phyloP scores from a whole-genome alignment of 2,329 filamentous ascomycete species.

The Calonectria ilicicola region DNA sequence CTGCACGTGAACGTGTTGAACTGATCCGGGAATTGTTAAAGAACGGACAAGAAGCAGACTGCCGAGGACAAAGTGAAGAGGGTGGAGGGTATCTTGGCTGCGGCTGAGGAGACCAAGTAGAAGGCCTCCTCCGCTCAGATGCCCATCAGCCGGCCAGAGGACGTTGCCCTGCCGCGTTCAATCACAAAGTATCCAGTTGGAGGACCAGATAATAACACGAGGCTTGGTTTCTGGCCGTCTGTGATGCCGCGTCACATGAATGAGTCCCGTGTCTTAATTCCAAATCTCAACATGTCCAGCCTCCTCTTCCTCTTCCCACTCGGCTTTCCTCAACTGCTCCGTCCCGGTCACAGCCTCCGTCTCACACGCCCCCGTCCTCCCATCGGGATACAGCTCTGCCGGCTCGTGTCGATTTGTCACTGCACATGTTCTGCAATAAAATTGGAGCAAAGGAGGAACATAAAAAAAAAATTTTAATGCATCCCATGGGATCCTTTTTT shows the following conservation, averaged over 20 bases:
- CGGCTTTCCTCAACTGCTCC: background rate
- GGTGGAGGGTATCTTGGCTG: conserved; percentile 63
- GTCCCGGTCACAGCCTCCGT: conserved; percentile 2
- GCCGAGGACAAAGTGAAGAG: conserved; percentile 83
- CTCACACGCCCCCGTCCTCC: conserved; percentile 10
- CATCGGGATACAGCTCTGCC: background rate
- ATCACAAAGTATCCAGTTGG: conserved; percentile 6
- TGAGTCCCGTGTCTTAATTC: background rate
- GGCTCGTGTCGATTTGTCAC: background rate
- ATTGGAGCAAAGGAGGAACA: background rate
- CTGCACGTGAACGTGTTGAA: no score
- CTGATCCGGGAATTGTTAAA: conserved; percentile 45
- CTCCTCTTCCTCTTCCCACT: background rate
- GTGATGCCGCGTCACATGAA: background rate
- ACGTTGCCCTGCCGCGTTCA: no score
- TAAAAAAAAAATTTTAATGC: background rate
- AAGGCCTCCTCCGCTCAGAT: no score
- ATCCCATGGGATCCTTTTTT: background rate
- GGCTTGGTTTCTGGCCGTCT: background rate
- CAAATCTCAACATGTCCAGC: background rate
- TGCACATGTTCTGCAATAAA: background rate
- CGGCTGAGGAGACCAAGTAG: conserved; percentile 29
- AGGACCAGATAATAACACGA: background rate
- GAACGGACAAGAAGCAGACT: conserved; percentile 88
- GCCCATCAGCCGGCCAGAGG: no score